These are phyloP conservation scores for Suillus alpinus DNA, from an alignment of 768 basidiomycete genomes.

Conservation along the genomic window DNA sequence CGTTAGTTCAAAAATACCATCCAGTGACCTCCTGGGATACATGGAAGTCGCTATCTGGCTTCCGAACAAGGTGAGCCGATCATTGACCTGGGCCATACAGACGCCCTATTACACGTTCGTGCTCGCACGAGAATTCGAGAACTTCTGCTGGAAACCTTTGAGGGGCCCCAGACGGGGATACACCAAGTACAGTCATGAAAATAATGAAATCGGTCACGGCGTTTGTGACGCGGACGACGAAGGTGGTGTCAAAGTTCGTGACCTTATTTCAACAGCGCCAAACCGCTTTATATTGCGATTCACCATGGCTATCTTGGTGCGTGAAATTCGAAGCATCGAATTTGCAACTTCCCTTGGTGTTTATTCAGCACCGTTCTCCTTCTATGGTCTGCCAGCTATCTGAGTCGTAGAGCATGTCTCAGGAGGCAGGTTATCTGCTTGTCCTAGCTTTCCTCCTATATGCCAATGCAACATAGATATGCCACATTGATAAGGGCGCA, in stretches of 20 bases:
- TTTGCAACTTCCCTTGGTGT: neutral
- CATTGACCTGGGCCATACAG: neutral
- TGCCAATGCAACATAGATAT: neutral
- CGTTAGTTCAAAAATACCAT: neutral
- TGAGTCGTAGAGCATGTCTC: neutral
- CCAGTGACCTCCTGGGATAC: neutral
- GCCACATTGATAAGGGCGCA: neutral
- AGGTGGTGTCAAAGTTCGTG: neutral
- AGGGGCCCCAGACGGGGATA: neutral
- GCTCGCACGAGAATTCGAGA: neutral
- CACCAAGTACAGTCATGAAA: neutral
- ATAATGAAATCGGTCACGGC: neutral
- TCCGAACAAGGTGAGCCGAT: neutral
- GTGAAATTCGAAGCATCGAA: constrained; percentile 2
- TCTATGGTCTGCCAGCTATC: neutral
- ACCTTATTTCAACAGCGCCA: neutral
- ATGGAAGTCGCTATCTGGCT: neutral
- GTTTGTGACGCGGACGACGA: neutral
- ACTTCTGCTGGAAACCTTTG: neutral
- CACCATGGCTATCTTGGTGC: constrained; percentile 2
- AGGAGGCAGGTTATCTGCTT: neutral
- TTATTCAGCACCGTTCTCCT: neutral
- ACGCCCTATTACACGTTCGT: neutral
- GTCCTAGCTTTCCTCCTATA: neutral
- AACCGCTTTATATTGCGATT: neutral